A percentile compares a stretch with the other conserved stretches of the same genome.
Conservation (phyloP, 2,329 filamentous ascomycete genomes). For the Beauveria caledonica region DNA sequence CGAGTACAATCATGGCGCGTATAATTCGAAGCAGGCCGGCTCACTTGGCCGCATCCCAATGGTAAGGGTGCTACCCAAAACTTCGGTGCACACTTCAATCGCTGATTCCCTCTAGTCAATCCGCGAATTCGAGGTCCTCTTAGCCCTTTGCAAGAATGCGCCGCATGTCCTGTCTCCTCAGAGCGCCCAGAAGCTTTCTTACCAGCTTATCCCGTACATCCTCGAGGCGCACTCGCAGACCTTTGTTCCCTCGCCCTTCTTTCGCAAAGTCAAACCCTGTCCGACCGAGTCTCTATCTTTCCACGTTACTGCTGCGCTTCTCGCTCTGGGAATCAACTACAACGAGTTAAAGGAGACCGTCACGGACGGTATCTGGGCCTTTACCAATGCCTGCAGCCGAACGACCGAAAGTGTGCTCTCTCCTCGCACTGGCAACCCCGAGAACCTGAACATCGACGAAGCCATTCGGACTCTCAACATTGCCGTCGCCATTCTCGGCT, state of each 20-base stretch:
- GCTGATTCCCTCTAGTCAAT: constrained; percentile 51
- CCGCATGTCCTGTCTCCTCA: constrained; percentile 61
- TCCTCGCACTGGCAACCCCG: constrained; percentile 46
- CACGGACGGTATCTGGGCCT: constrained; percentile 58
- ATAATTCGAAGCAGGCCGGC: constrained; percentile 26
- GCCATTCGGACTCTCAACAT: constrained; percentile 65
- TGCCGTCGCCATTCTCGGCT: constrained; percentile 79
- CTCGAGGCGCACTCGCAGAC: constrained; percentile 74
- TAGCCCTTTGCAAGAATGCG: constrained; percentile 86
- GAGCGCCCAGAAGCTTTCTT: constrained; percentile 69
- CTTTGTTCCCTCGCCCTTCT: constrained; percentile 72
- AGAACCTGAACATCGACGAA: constrained; percentile 54
- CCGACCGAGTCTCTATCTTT: constrained; percentile 80
- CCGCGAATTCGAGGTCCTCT: constrained; percentile 82
- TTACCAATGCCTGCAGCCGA: constrained; percentile 61
- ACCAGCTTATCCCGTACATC: constrained; percentile 75
- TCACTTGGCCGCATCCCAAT: constrained; percentile 50
- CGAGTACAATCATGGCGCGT: constrained; percentile 39
- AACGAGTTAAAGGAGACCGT: constrained; percentile 58
- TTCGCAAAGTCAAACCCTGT: constrained; percentile 75
- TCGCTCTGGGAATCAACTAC: constrained; percentile 72
- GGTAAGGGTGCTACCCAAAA: constrained; percentile 33
- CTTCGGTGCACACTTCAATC: neutral
- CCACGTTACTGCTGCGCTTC: constrained; percentile 69
- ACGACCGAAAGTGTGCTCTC: constrained; percentile 49